Conservation (phyloP, 441 rosid species). For the Macaranga tanarius region DNA sequence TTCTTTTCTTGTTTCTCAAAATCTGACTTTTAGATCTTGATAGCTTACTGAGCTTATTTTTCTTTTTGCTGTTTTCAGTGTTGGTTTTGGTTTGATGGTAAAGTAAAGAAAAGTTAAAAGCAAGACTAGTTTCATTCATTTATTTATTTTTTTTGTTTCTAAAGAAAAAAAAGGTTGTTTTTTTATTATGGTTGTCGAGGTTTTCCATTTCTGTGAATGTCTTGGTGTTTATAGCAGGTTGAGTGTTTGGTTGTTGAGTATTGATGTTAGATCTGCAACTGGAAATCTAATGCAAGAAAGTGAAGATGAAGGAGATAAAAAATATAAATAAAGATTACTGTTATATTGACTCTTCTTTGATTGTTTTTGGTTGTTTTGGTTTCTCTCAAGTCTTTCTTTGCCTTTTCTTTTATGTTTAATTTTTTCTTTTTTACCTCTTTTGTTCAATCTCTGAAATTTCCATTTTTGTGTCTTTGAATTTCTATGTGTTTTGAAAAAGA, state of each 20-base stretch:
- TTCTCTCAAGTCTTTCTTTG: constrained; percentile 13
- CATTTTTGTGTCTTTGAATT: constrained; percentile 29
- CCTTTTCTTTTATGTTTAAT: not conserved
- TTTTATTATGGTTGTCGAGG: constrained; percentile 24
- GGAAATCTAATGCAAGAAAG: constrained; percentile 28
- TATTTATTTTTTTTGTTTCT: constrained; percentile 17
- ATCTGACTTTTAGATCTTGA: constrained; percentile 32
- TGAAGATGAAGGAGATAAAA: not conserved
- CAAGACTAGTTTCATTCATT: constrained; percentile 12
- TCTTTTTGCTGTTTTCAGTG: constrained; percentile 39
- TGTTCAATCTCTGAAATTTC: constrained; percentile 29
- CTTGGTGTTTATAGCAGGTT: constrained; percentile 66
- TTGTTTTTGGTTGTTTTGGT: constrained; percentile 6
- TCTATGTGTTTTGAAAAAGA: constrained; percentile 18
- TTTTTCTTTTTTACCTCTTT: constrained; percentile 22
- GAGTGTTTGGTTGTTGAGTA: constrained; percentile 32
- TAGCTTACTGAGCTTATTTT: constrained; percentile 29
- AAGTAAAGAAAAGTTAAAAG: constrained; percentile 5
- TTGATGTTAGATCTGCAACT: constrained; percentile 70
- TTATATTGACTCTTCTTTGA: constrained; percentile 28
- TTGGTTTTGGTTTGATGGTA: constrained; percentile 12
- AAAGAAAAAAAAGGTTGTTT: constrained; percentile 6
- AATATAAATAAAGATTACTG: constrained; percentile 27
- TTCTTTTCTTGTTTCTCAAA: constrained; percentile 40
- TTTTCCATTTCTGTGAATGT: constrained; percentile 75